Percentiles rank a stretch among this genome's conserved stretches.
Evolutionary conservation across 805 yeast species (phyloP).

Genomic region (Saturnispora halmiae): DNA sequence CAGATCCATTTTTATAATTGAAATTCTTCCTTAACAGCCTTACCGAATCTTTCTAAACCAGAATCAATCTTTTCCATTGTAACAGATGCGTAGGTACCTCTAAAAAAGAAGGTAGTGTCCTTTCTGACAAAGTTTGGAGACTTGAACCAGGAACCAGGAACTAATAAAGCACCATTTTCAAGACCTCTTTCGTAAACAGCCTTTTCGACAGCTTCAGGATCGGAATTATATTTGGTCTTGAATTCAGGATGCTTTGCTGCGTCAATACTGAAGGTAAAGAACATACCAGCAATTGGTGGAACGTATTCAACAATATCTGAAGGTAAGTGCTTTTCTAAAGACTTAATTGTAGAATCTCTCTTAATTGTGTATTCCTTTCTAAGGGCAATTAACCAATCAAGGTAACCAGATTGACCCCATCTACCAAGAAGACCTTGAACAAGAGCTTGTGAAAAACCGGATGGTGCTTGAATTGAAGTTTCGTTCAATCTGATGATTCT

Average conservation of each 20-base stretch:
- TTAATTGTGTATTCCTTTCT: slow-evolving; percentile 77
- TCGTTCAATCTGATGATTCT: slow-evolving; percentile 67
- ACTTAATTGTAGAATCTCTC: slow-evolving; percentile 79
- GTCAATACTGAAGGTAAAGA: slow-evolving; percentile 65
- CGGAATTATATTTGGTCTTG: slow-evolving; percentile 42
- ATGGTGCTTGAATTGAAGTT: slow-evolving; percentile 68
- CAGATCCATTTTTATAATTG: too few relatives aligned
- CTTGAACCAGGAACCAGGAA: slow-evolving; percentile 80
- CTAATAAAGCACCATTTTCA: slow-evolving; percentile 56
- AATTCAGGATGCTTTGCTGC: slow-evolving; percentile 75
- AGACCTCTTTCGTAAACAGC: slow-evolving; percentile 55
- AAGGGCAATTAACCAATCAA: slow-evolving; percentile 81
- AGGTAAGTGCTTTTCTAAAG: slow-evolving; percentile 55
- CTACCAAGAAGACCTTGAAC: slow-evolving; percentile 62
- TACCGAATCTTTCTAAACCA: slow-evolving; percentile 63
- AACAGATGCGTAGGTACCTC: slow-evolving; percentile 87
- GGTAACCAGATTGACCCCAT: slow-evolving; percentile 87
- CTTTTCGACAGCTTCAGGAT: slow-evolving; percentile 55
- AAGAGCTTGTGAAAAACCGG: slow-evolving; percentile 71
- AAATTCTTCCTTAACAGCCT: slow-evolving; percentile 51
- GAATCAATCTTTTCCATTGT: slow-evolving; percentile 50
- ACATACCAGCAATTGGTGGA: slow-evolving; percentile 83
- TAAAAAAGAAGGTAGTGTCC: slow-evolving; percentile 56
- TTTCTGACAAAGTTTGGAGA: slow-evolving; percentile 38
- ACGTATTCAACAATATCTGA: slow-evolving; percentile 31